Percentiles rank a stretch among this genome's conserved stretches.
phyloP scores from a whole-genome alignment of 768 basidiomycete species.

The Lactifluus rugatus region DNA sequence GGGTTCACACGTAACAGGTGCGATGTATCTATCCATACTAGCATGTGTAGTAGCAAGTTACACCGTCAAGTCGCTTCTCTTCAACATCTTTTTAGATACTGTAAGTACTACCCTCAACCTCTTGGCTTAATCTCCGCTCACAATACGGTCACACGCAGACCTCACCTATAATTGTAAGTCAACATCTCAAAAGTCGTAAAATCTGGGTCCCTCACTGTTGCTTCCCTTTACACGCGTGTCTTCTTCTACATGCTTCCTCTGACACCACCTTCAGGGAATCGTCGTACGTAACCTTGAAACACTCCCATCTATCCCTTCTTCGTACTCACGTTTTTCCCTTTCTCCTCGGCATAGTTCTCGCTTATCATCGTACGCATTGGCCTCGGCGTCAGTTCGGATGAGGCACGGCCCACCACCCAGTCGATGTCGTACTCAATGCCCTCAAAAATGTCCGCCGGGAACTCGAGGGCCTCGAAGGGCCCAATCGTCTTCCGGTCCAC shows the following conservation, averaged over 20 bases:
- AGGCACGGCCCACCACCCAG: background rate
- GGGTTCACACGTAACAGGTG: constrained; percentile 1
- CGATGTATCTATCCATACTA: constrained; percentile 8
- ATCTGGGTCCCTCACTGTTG: background rate
- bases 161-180: constrained; percentile 17
- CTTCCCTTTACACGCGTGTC: background rate
- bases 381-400: constrained; percentile 13
- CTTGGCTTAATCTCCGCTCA: constrained; percentile 7
- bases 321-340: background rate
- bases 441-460: constrained; percentile 1
- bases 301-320: background rate
- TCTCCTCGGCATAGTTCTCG: constrained; percentile 12
- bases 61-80: background rate
- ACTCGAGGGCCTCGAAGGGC: background rate
- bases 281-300: constrained; percentile 15
- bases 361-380: constrained; percentile 18
- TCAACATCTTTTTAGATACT: constrained; percentile 18
- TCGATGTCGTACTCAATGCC: constrained; percentile 16
- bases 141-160: background rate
- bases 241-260: no score
- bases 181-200: background rate
- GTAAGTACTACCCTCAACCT: background rate
- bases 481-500: constrained; percentile 13
- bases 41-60: constrained; percentile 5
- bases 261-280: constrained; percentile 7